phyloP scores from a whole-genome alignment of 2,329 filamentous ascomycete species.

The Talaromyces sp. region DNA sequence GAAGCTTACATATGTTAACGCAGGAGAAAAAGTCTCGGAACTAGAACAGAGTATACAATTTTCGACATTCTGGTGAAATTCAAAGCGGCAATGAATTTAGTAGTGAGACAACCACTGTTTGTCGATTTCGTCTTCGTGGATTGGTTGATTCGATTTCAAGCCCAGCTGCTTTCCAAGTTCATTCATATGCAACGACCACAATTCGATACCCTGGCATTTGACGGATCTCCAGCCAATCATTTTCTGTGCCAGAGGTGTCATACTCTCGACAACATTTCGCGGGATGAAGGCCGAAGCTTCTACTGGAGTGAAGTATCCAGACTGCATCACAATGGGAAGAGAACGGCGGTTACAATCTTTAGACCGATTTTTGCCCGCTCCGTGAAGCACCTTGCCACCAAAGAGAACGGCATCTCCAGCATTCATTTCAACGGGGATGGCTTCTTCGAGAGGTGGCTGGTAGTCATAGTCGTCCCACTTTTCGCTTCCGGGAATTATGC shows the following conservation, averaged over 20 bases:
- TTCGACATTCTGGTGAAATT: no score
- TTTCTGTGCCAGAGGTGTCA: slow-evolving; percentile 15
- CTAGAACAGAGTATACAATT: no score
- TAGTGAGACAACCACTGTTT: no score
- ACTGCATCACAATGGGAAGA: slow-evolving; percentile 3
- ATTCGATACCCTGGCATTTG: background rate
- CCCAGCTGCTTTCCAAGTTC: background rate
- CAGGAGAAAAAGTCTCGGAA: no score
- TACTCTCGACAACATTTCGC: slow-evolving; percentile 6
- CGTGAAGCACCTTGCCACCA: slow-evolving; percentile 10
- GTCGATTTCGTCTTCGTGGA: no score
- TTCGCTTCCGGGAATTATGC: slow-evolving; percentile 16
- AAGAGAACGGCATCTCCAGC: slow-evolving; percentile 10
- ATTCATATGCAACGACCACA: background rate
- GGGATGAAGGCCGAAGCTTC: background rate
- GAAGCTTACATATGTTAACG: no score
- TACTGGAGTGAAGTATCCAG: slow-evolving; percentile 6
- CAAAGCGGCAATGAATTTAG: no score
- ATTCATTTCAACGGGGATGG: slow-evolving; percentile 11
- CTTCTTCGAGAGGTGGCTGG: background rate
- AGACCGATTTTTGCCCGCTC: background rate
- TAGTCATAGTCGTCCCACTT: slow-evolving; percentile 5
- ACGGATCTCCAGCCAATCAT: slow-evolving; percentile 12
- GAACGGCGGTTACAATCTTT: slow-evolving; percentile 8
- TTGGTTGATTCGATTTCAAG: slow-evolving; percentile 1